A percentile compares a stretch with the other conserved stretches of the same genome.
phyloP scores from a whole-genome alignment of 371 early-diverging fungal species.

The Lichtheimia corymbifera region DNA sequence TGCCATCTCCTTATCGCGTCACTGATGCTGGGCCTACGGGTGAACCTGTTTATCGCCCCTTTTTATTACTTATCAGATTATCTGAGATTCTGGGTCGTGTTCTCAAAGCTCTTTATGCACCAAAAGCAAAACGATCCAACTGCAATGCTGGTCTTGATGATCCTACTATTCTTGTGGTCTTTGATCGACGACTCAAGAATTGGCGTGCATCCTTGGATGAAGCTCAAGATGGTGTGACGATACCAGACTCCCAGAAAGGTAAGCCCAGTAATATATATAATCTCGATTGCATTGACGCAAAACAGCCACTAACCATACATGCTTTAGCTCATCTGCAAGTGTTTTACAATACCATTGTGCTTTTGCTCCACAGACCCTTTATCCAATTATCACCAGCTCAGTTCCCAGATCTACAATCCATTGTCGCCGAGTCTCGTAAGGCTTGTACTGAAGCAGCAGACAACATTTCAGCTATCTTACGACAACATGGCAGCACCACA shows the following conservation, averaged over 20 bases:
- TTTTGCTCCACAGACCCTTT: constrained; percentile 62
- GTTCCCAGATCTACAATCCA: constrained; percentile 20
- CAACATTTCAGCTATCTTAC: constrained; percentile 25
- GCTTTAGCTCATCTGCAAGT: constrained; percentile 44
- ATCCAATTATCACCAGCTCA: constrained; percentile 25
- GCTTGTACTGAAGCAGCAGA: constrained; percentile 35
- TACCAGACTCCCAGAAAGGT: constrained; percentile 40
- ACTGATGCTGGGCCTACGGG: constrained; percentile 13
- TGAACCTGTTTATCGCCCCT: constrained; percentile 33
- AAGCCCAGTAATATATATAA: neutral
- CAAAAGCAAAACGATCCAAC: constrained; percentile 42
- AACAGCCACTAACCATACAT: neutral
- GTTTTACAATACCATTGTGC: constrained; percentile 52
- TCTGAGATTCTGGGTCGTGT: constrained; percentile 49
- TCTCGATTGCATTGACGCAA: constrained; percentile 9
- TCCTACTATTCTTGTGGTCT: constrained; percentile 41
- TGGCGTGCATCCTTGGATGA: constrained; percentile 37
- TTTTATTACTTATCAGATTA: constrained; percentile 37
- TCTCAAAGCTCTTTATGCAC: constrained; percentile 45
- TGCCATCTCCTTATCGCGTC: constrained; percentile 39
- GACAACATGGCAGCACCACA: constrained; percentile 23
- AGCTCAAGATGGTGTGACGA: constrained; percentile 16
- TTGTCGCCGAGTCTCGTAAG: constrained; percentile 35
- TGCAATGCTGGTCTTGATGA: constrained; percentile 44
- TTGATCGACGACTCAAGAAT: constrained; percentile 43